These are phyloP conservation scores for Yarrowia deformans DNA, from an alignment of 805 yeast genomes.

Conservation along the genomic window DNA sequence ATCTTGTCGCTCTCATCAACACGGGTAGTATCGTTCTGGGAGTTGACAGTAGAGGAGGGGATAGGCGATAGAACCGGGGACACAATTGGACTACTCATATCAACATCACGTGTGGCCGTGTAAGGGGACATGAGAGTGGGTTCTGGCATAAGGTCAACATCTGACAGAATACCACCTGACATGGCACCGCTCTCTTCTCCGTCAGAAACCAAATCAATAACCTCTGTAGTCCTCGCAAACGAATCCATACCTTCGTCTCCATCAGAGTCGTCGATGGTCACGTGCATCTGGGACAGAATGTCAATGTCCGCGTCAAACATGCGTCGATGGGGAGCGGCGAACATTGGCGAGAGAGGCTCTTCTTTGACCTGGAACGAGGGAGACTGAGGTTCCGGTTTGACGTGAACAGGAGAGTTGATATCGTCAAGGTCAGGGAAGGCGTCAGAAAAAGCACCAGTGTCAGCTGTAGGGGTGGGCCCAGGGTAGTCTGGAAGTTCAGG, in stretches of 20 bases:
- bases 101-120: neutral
- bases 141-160: too few species aligned
- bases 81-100: neutral
- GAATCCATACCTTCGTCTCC: constrained; percentile 22
- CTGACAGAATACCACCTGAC: too few species aligned
- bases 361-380: neutral
- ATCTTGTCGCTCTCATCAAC: neutral
- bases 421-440: too few species aligned
- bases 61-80: neutral
- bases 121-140: neutral
- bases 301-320: constrained; percentile 10
- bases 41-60: neutral
- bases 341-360: neutral
- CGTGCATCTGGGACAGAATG: neutral
- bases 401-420: too few species aligned
- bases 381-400: constrained; percentile 6
- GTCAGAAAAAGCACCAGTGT: too few species aligned
- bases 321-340: neutral
- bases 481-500: neutral
- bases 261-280: constrained; percentile 11
- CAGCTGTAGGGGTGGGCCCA: neutral
- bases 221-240: constrained; percentile 11
- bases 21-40: neutral
- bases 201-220: neutral
- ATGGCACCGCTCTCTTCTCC: constrained; percentile 6